These are phyloP conservation scores for Phytophthora rubi DNA, from an alignment of 352 stramenopile genomes.

Conservation along the genomic window DNA sequence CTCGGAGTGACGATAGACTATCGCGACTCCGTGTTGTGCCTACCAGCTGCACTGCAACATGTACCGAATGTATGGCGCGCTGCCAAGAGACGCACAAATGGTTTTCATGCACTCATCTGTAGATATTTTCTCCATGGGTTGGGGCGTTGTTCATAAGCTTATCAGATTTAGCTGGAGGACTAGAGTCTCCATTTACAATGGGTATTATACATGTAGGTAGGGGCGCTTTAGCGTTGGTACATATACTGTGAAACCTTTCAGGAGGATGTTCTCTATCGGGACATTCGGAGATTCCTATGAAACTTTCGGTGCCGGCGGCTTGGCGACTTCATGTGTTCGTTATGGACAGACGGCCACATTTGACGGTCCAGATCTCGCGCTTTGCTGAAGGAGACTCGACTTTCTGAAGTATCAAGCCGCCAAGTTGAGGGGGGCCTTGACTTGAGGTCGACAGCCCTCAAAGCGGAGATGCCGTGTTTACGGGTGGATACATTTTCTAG, in stretches of 20 bases:
- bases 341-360: conserved; percentile 17
- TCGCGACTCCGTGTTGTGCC: conserved; percentile 15
- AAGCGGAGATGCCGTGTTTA: conserved; percentile 13
- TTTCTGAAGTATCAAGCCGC: conserved; percentile 15
- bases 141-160: background rate
- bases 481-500: background rate
- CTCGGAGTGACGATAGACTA: conserved; percentile 20
- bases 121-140: conserved; percentile 3
- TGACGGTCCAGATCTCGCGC: conserved; percentile 8
- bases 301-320: conserved; percentile 26
- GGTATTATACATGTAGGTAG: background rate
- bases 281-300: conserved; percentile 13
- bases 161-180: background rate
- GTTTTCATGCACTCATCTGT: background rate
- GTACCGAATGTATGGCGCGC: conserved; percentile 2
- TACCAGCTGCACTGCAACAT: conserved; percentile 9
- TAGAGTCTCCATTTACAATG: background rate
- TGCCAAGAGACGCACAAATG: background rate
- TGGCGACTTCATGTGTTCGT: conserved; percentile 33
- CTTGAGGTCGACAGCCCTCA: background rate
- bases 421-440: background rate
- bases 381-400: conserved; percentile 16
- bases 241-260: background rate
- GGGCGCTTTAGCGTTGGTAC: background rate
- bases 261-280: background rate